phyloP scores from a whole-genome alignment of 106 monocot genomes.

The Chionographis japonica region DNA sequence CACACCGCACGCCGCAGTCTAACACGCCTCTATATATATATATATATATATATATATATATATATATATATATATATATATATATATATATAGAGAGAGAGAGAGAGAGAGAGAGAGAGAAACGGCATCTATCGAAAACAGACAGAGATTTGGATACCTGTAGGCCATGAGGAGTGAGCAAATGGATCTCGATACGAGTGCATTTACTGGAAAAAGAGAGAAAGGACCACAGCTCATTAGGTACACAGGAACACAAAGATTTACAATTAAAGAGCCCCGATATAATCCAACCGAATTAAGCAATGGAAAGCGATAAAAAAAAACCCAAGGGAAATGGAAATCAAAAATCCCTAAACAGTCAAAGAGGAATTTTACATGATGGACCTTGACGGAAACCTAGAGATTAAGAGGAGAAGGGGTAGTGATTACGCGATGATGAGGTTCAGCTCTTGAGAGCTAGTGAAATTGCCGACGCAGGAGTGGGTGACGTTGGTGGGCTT shows the following conservation, averaged over 20 bases:
- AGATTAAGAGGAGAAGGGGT: neutral
- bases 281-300: too few species aligned
- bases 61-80: too few species aligned
- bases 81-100: too few species aligned
- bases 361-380: too few species aligned
- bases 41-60: too few species aligned
- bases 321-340: too few species aligned
- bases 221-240: neutral
- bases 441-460: conserved; percentile 90
- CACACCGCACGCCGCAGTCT: too few species aligned
- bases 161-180: conserved; percentile 86
- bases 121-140: neutral
- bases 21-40: too few species aligned
- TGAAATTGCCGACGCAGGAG: conserved; percentile 99
- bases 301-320: too few species aligned
- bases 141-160: conserved; percentile 40
- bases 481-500: conserved; percentile 98
- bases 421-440: conserved; percentile 81
- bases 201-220: conserved; percentile 69
- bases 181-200: conserved; percentile 97
- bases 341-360: too few species aligned
- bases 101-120: too few species aligned
- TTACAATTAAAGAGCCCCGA: too few species aligned
- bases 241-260: neutral
- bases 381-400: neutral